Evolutionary conservation across 495 filamentous ascomycete species (phyloP), one percentile per base, ranked within the genome.

Genomic region (Lophiotrema nucula): DNA sequence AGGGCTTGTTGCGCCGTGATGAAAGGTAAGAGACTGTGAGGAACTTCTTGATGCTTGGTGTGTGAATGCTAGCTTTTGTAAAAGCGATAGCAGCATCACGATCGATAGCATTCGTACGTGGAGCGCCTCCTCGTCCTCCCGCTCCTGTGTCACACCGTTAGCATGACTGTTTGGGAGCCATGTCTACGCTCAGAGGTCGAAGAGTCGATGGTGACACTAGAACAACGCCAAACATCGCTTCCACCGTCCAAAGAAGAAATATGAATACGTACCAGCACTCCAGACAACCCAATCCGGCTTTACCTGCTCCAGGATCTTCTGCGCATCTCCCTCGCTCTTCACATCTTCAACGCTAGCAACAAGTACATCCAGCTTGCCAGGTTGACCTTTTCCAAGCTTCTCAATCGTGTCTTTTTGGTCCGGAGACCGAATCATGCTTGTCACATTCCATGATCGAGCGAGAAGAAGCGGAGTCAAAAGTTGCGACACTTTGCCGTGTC

Each of bases 381-480:
- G 73, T 4, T 78, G 73, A 18, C 76, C 76, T 21, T 78, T 71
- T 39, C 78, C 82, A 18, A 87, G 77, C 15, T 75, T 78, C 39
- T 85, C 67, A 47, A 95, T 82, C 45, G 83, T 77, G 18, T 68
- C 64, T 50, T 83, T 79, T 56, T 93, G 89, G 0, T 80, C 81
- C 10, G 81, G 74, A 64, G 82, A 81, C 61, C 89, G 86, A 68
- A 95, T 87, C 38, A 93, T 76, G 70, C 84, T 88, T 52, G 85
- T 90, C 22, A 95, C 82, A 57, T 78, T 79, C 83, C 89, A 91
- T 56, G 81, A 81, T 56, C 83, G 80, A 41, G 82, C 79, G 52
- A 91, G 78, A 33, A 92, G 82, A 50, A 89, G 76, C 1, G 83
- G 83, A n/a, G 88, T 93, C 11, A 92, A 76, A n/a, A 87, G 76